Conservation (phyloP, 352 stramenopile species). For the Globisporangium spinosum region DNA sequence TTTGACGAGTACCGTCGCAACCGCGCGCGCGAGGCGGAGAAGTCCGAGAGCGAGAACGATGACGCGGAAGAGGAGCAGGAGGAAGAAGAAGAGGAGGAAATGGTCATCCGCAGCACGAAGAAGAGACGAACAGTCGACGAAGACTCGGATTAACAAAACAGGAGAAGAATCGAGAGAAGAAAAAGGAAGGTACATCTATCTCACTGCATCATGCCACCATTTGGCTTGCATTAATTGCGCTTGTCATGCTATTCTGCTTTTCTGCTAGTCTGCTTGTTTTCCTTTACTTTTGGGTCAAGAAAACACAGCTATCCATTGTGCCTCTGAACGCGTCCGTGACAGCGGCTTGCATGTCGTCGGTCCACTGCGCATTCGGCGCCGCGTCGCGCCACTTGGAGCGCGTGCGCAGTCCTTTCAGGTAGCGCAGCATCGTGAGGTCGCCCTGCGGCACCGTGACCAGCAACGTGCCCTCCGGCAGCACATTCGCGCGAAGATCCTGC, state of each 20-base stretch:
- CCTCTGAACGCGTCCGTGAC: slow-evolving; percentile 66
- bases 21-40: slow-evolving; percentile 49
- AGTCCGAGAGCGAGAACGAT: slow-evolving; percentile 69
- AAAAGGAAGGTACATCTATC: neutral
- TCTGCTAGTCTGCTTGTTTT: neutral
- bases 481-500: slow-evolving; percentile 32
- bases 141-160: slow-evolving; percentile 58
- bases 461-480: slow-evolving; percentile 47
- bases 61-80: slow-evolving; percentile 62
- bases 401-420: slow-evolving; percentile 70
- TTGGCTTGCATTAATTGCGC: neutral
- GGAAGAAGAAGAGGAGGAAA: slow-evolving; percentile 73
- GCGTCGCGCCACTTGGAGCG: slow-evolving; percentile 75
- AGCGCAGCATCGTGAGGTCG: slow-evolving; percentile 62
- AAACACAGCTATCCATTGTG: slow-evolving; percentile 70
- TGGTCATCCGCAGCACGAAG: slow-evolving; percentile 69
- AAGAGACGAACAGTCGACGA: slow-evolving; percentile 83
- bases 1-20: slow-evolving; percentile 79
- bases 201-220: neutral
- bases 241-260: neutral
- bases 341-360: slow-evolving; percentile 53
- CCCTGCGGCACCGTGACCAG: slow-evolving; percentile 69
- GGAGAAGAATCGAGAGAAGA: neutral
- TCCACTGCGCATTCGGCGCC: slow-evolving; percentile 30
- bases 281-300: slow-evolving; percentile 59